Evolutionary conservation across 768 basidiomycete genomes (phyloP).

Genomic region (Scleroderma bovista): DNA sequence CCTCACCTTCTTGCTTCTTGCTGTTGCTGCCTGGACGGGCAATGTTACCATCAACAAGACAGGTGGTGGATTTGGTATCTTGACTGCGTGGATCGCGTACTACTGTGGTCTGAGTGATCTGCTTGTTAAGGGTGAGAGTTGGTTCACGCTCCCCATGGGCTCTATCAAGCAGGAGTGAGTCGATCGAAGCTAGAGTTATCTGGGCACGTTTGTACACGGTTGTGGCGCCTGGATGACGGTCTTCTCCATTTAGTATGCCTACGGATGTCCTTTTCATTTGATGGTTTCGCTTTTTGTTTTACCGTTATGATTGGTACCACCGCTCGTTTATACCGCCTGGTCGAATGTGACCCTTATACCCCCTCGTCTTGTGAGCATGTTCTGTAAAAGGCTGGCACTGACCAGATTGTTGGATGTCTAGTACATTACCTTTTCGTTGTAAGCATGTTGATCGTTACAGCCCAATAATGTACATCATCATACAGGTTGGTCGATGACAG

Average conservation of each 20-base stretch:
- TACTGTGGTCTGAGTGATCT: slow-evolving; percentile 40
- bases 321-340: not conserved
- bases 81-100: slow-evolving; percentile 44
- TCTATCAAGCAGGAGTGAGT: slow-evolving; percentile 6
- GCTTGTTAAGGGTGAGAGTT: slow-evolving; percentile 33
- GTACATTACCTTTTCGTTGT: not conserved
- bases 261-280: not conserved
- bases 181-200: not conserved
- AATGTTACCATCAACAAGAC: slow-evolving; percentile 25
- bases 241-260: not conserved
- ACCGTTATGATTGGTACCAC: not conserved
- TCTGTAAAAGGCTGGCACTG: not conserved
- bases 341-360: not conserved
- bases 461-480: too few species aligned
- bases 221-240: not conserved
- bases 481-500: too few species aligned
- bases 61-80: slow-evolving; percentile 41
- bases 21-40: slow-evolving; percentile 33
- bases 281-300: not conserved
- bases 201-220: not conserved
- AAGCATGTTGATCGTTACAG: not conserved
- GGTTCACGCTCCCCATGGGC: slow-evolving; percentile 39
- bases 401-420: not conserved
- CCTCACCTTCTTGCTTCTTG: slow-evolving; percentile 47
- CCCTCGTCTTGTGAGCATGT: not conserved